Base-by-base conservation (phyloP, 2,329 filamentous ascomycete genomes). In the Aspergillus caelatus region DNA sequence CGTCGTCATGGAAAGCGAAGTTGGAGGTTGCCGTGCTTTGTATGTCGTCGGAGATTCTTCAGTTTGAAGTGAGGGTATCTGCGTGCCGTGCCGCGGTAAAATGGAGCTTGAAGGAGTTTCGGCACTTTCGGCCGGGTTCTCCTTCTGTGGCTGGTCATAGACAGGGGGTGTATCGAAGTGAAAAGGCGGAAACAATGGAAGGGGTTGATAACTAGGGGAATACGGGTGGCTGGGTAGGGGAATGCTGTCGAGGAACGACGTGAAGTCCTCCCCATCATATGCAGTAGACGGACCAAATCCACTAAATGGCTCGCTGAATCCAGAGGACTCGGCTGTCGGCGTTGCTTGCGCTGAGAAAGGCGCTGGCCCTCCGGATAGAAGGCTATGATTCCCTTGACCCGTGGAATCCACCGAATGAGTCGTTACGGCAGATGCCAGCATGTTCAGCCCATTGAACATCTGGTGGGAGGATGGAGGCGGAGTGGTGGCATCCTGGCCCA, bases 191-290 rank as follows among this genome's bases (percentile, higher is more conserved):
- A 77, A 76, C 16, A 77, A 55, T 3, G 74, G 74, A 16, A 77
- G 65, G 6, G 74, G 74, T 43, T 77, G 75, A 52, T 75, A 76
- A 9, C 71, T 70, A 0, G 74, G 74, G 1, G 74, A 77, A 46
- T 71, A 77, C 2, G 74, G 72, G 26, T 77, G 73, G 48, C 70
- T 77, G 2, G 75, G 74, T 16, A 77, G 58, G 0, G 74, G 72
- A 12, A 77, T 73, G 56, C 73, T 76, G 36, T 77, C 75, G 32
- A 77, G 61, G 23, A 77, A 77, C 0, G 75, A 76, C 2, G 75
- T 76, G 23, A 77, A 77, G 50, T 77, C 74, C 53, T 75, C 73
- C 0, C 71, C 73, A n/a, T 73, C 71, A 21, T 75, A 73, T 3
- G 67, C 46, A 1, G 62, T 58, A 0, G 70, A 46, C 1, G 66